Evolutionary conservation across 2,329 filamentous ascomycete genomes (phyloP), one percentile per base, ranked within the genome.

Genomic region (Epichloe sp.): DNA sequence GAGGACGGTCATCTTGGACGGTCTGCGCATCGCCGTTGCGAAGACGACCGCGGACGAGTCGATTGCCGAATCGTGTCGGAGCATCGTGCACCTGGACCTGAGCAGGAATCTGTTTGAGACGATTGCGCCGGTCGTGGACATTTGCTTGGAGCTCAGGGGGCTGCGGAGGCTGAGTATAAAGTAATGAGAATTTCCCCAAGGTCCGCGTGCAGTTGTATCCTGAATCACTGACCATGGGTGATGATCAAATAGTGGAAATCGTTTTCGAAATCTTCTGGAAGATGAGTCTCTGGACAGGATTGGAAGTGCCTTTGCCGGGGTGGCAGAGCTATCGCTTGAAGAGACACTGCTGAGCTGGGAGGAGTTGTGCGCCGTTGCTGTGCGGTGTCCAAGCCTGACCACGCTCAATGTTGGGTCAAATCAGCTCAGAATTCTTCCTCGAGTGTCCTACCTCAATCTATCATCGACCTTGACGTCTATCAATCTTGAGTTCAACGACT

Each of bases 1-100:
- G 53, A 83, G 78, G 57, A 82, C 90, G 51, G 82, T 94, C 47
- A 80, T 97, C 40, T 73, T 98, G 7, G 90, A 97, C 68, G 83
- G 85, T 14, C 68, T 88, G 62, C 74, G 79, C 48, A 77, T 97
- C 55, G 67, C 62, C 10, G 62, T 57, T 35, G 65, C 69, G 4
- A 63, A 61, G 37, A 58, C 55, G 1, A 66, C 61, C 1, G 62
- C 56, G 2, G 63, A 61, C 10, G 63, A 65, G 11, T 66, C 56
- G 15, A 76, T 83, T 45, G 59, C 62, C 6, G 65, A 74, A 48
- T 72, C 71, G n/a, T 83, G 80, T 50, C 80, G 81, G 1, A 77
- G 80, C 58, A 82, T 95, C 49, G 71, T 76, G 1, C 87, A 95
- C 62, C 72, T 97, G 44, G 90, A 96, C 62, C 66, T 98, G 42